Conservation (phyloP, 345 rosid species). For the Populus davidiana region DNA sequence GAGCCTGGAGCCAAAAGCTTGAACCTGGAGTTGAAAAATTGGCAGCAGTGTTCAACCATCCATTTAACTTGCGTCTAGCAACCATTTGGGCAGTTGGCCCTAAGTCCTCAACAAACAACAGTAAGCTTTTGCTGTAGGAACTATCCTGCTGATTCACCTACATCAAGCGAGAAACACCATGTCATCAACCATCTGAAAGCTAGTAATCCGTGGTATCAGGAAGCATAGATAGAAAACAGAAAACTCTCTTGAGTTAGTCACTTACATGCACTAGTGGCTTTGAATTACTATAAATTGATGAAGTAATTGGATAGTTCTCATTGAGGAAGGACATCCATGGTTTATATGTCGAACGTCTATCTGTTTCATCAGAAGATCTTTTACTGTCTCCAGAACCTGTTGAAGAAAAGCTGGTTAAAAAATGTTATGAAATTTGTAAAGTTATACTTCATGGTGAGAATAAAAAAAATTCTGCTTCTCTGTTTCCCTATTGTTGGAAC, state of each 20-base stretch:
- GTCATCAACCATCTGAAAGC: background rate
- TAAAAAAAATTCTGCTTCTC: background rate
- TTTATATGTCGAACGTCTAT: conserved; percentile 40
- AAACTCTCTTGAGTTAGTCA: background rate
- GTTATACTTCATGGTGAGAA: background rate
- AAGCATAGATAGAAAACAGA: conserved; percentile 5
- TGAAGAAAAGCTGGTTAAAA: conserved; percentile 9
- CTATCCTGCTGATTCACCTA: conserved; percentile 38
- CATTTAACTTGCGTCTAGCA: conserved; percentile 36
- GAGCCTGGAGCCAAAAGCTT: conserved; percentile 5
- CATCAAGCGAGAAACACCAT: background rate
- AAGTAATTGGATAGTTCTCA: conserved; percentile 23
- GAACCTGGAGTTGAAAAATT: conserved; percentile 20
- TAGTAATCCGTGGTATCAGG: background rate
- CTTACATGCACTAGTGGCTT: conserved; percentile 40
- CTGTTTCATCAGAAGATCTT: conserved; percentile 27
- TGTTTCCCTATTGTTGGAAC: background rate
- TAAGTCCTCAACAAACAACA: conserved; percentile 43
- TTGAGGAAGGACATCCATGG: conserved; percentile 24
- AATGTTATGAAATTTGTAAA: background rate
- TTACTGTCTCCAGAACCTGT: conserved; percentile 27
- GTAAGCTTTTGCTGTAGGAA: conserved; percentile 40
- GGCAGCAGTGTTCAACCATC: conserved; percentile 18
- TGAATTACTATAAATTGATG: conserved; percentile 15
- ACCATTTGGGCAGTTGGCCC: conserved; percentile 50